Evolutionary conservation across 495 filamentous ascomycete species (phyloP), one percentile per base, ranked within the genome.

Genomic region (Oidiodendron maius): DNA sequence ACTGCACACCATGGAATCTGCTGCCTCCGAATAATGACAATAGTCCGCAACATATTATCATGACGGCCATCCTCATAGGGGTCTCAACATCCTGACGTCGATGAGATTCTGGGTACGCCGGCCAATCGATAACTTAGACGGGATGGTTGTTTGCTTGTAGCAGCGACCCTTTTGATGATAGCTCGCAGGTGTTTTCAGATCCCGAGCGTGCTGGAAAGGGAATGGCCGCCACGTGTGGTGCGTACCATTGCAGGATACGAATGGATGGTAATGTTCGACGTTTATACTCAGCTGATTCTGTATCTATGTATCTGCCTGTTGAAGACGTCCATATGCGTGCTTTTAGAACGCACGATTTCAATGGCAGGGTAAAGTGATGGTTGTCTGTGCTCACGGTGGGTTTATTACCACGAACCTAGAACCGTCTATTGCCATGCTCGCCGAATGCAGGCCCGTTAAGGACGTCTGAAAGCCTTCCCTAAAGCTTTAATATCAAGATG

Each of bases 301-400:
- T 61, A 64, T 45, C 26, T 42, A 22, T 28, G 35, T 44, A 51
- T 65, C 39, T 55, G 52, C 36, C 16, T 61, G 17, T 36, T 62
- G 40, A 62, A 62, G 45, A 53, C 51, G n/a, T n/a, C 57, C 60
- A 30, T 56, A 58, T 42, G 57, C 44, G 48, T 46, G 64, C 26
- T 40, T 61, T 57, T 26, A 55, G 57, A 51, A 44, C 40, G 26
- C 26, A 30, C 12, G 5, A 5, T 30, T 12, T 30, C 26, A 12
- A 30, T 12, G 26, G 26, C 5, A 12, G 5, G 26, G 12, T 30
- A 5, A 12, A 30, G 26, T 30, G 26, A 12, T 30, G 26, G 26
- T 12, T 30, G 26, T 30, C 5, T 12, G 26, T 12, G 5, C 5
- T 30, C 5, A 30, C 12, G 26, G 26, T 18, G 60, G 60, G 12